Evolutionary conservation across 768 basidiomycete genomes (phyloP).

Genomic region (Lyophyllum decastes): DNA sequence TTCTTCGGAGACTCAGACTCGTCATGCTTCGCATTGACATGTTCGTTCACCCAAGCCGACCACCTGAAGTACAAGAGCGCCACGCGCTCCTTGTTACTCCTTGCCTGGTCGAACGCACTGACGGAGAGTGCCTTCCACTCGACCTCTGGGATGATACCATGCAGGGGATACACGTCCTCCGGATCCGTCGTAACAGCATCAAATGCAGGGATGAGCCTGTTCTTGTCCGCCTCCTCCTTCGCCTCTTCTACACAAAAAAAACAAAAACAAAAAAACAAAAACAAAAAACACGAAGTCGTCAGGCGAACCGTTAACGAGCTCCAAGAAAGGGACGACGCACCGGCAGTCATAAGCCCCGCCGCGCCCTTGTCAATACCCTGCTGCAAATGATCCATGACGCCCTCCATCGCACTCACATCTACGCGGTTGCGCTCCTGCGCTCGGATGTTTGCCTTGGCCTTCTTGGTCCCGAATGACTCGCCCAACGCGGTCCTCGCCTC

Average conservation of each 20-base stretch:
- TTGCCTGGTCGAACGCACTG: conserved; percentile 53
- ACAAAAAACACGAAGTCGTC: no score
- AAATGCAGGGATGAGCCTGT: conserved; percentile 77
- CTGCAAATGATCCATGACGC: conserved; percentile 80
- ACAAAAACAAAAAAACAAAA: not conserved
- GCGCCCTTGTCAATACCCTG: conserved; percentile 79
- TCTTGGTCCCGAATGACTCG: conserved; percentile 93
- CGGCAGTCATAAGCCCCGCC: conserved; percentile 64
- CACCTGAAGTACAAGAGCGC: conserved; percentile 61
- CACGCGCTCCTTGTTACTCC: conserved; percentile 46
- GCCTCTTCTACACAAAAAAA: conserved; percentile 54
- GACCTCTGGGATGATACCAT: conserved; percentile 74
- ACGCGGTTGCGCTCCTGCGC: conserved; percentile 89
- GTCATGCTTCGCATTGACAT: conserved; percentile 46
- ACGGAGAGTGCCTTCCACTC: conserved; percentile 78
- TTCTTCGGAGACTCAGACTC: conserved; percentile 49
- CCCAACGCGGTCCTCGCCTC: conserved; percentile 80
- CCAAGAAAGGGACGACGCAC: conserved; percentile 38
- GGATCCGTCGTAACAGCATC: conserved; percentile 66
- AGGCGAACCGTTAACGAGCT: no score
- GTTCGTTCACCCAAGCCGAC: conserved; percentile 73
- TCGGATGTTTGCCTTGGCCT: conserved; percentile 83
- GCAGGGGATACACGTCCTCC: conserved; percentile 72
- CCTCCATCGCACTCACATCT: conserved; percentile 85
- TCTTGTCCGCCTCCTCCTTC: conserved; percentile 60